These are phyloP conservation scores for Coniella vitis DNA, from an alignment of 2,329 filamentous ascomycete genomes.

Conservation along the genomic window DNA sequence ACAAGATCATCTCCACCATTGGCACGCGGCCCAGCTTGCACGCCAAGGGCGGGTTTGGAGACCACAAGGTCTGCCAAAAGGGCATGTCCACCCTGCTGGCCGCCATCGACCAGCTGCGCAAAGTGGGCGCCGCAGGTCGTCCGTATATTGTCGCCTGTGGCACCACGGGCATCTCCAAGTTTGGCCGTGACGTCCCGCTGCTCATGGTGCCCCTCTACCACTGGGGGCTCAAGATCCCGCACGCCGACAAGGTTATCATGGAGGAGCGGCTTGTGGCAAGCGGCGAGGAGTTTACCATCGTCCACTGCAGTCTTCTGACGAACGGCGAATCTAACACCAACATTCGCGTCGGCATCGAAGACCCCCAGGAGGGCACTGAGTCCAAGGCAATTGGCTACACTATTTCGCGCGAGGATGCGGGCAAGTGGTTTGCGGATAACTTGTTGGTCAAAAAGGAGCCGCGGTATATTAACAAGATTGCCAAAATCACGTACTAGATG, in stretches of 20 bases:
- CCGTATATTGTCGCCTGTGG: slow-evolving; percentile 34
- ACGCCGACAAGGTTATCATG: slow-evolving; percentile 39
- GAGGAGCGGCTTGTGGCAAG: slow-evolving; percentile 29
- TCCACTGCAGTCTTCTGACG: slow-evolving; percentile 27
- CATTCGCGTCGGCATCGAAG: slow-evolving; percentile 35
- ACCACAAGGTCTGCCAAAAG: slow-evolving; percentile 43
- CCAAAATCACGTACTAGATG: not conserved
- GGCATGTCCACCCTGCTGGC: slow-evolving; percentile 36
- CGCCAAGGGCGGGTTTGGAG: slow-evolving; percentile 26
- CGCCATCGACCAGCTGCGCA: slow-evolving; percentile 28
- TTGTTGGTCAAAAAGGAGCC: not conserved
- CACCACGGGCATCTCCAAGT: slow-evolving; percentile 35
- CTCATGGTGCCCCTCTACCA: slow-evolving; percentile 35
- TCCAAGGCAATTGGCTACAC: slow-evolving; percentile 36
- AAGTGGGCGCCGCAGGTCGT: slow-evolving; percentile 19
- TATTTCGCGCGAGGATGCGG: slow-evolving; percentile 40
- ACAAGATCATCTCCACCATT: slow-evolving; percentile 41
- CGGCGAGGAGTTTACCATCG: slow-evolving; percentile 25
- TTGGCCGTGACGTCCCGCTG: slow-evolving; percentile 34
- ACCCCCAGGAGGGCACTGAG: slow-evolving; percentile 26
- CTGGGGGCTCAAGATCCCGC: slow-evolving; percentile 29
- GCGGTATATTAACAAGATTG: slow-evolving; percentile 5
- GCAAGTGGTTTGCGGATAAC: slow-evolving; percentile 36
- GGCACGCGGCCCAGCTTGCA: slow-evolving; percentile 30
- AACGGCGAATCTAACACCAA: slow-evolving; percentile 18